phyloP scores from a whole-genome alignment of 352 stramenopile species.

The Globisporangium iwayamae region DNA sequence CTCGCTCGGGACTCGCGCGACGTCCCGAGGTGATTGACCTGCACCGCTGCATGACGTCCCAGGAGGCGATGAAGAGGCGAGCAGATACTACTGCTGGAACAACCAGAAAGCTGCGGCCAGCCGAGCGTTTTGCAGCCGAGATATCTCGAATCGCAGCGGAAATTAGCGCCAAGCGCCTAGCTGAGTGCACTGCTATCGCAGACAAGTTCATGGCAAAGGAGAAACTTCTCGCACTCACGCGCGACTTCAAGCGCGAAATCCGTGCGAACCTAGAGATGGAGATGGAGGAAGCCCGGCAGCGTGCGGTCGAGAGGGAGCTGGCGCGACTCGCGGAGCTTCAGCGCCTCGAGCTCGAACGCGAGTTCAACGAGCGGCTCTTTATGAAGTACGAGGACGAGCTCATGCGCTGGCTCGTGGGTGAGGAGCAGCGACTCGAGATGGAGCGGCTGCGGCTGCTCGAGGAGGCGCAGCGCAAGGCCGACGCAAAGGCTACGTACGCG shows the following conservation, averaged over 20 bases:
- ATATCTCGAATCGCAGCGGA: constrained; percentile 16
- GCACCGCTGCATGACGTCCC: constrained; percentile 8
- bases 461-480: constrained; percentile 30
- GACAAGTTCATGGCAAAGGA: constrained; percentile 17
- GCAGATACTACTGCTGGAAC: not conserved
- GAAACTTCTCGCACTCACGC: constrained; percentile 27
- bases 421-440: constrained; percentile 42
- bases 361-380: constrained; percentile 47
- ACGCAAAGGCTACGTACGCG: constrained; percentile 51
- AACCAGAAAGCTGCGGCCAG: constrained; percentile 19
- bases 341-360: constrained; percentile 33
- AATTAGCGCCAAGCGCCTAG: constrained; percentile 10
- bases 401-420: constrained; percentile 49
- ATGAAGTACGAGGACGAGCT: constrained; percentile 77
- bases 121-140: constrained; percentile 32
- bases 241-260: constrained; percentile 61
- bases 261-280: constrained; percentile 57
- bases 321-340: constrained; percentile 31
- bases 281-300: constrained; percentile 56
- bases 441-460: constrained; percentile 38
- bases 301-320: constrained; percentile 43
- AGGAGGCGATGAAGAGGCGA: constrained; percentile 16
- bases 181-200: constrained; percentile 17
- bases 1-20: constrained; percentile 31
- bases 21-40: constrained; percentile 41